Percentiles rank a stretch among this genome's conserved stretches.
These are phyloP conservation scores for Aspergillus terreus DNA, from an alignment of 2,329 filamentous ascomycete species.

Conservation along the genomic window DNA sequence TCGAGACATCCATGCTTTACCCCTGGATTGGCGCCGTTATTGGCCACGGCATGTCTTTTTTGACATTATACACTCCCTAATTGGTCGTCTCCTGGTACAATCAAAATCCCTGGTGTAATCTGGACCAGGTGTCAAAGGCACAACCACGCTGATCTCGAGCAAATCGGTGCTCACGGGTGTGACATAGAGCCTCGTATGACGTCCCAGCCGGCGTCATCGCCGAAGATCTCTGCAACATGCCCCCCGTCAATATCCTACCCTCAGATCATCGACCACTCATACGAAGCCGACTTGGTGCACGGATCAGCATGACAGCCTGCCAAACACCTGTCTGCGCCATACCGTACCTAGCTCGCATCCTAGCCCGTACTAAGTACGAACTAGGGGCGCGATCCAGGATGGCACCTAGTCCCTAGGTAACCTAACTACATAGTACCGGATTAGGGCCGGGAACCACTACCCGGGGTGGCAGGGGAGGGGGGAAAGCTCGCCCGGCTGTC, in stretches of 20 bases:
- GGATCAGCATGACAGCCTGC: not conserved
- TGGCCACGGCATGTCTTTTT: not conserved
- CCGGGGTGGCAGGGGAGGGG: not conserved
- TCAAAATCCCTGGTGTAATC: not conserved
- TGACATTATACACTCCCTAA: not conserved
- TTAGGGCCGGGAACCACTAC: not conserved
- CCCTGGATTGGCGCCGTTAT: not conserved
- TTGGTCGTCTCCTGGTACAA: not conserved
- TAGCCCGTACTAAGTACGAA: not conserved
- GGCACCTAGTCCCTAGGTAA: no score
- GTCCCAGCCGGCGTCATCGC: no score
- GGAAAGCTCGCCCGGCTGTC: not conserved
- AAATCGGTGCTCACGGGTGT: not conserved
- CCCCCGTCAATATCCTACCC: not conserved
- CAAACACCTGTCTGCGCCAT: no score
- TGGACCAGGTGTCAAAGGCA: not conserved
- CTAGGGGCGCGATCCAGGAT: not conserved
- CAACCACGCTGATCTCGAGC: not conserved
- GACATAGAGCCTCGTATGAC: no score
- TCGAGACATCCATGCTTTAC: not conserved
- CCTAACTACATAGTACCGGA: not conserved
- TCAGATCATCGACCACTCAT: no score
- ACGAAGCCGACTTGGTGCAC: not conserved
- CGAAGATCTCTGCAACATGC: no score
- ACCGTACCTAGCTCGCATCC: not conserved